Conservation (phyloP, 441 rosid genomes). For the Syzygium syzygioides region DNA sequence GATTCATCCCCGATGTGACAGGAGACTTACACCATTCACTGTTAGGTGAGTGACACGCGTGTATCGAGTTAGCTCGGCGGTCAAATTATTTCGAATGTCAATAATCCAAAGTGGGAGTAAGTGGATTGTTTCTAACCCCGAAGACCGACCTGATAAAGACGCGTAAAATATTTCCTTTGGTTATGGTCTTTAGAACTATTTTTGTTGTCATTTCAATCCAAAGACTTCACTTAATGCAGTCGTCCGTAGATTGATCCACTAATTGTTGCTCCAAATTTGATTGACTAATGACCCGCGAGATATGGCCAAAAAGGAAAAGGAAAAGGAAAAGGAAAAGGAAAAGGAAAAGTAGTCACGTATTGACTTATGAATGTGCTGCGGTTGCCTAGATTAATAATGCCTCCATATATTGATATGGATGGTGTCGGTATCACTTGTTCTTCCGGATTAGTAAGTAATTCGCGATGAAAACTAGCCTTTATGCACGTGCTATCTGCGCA, state of each 20-base stretch:
- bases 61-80: neutral
- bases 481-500: neutral
- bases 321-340: no score
- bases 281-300: neutral
- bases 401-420: neutral
- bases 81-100: neutral
- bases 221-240: neutral
- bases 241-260: neutral
- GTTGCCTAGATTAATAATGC: no score
- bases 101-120: neutral
- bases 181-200: neutral
- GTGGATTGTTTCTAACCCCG: neutral
- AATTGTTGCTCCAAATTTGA: neutral
- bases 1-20: neutral
- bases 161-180: neutral
- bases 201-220: neutral
- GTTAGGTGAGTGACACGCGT: neutral
- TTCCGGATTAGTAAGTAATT: neutral
- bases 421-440: neutral
- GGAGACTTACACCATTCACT: neutral
- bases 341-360: neutral
- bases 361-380: neutral
- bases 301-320: neutral
- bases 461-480: neutral
- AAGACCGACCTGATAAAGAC: no score